Evolutionary conservation across 2,329 filamentous ascomycete genomes (phyloP).

Genomic region (Monascus ruber): DNA sequence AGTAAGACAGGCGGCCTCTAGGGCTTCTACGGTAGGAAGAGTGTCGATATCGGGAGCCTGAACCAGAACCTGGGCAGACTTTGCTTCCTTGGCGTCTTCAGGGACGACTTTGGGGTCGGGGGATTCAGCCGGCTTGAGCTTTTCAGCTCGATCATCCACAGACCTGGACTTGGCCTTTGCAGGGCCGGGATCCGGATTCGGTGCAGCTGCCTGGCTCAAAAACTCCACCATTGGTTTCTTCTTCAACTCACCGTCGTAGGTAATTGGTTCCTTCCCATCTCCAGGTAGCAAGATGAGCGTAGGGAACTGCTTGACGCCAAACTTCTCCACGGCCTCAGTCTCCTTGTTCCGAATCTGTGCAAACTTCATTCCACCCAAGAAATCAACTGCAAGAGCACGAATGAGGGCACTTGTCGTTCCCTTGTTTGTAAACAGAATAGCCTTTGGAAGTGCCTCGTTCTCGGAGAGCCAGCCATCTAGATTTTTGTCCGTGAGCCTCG

Average conservation of each 20-base stretch:
- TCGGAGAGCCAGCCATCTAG: slow-evolving; percentile 61
- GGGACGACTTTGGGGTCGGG: slow-evolving; percentile 38
- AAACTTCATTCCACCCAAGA: slow-evolving; percentile 64
- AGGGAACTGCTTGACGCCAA: slow-evolving; percentile 67
- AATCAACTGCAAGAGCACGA: slow-evolving; percentile 81
- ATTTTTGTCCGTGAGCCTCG: slow-evolving; percentile 66
- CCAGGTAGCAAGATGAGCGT: slow-evolving; percentile 69
- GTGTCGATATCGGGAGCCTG: slow-evolving; percentile 52
- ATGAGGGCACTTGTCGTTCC: slow-evolving; percentile 73
- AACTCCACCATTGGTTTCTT: slow-evolving; percentile 74
- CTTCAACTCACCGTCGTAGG: slow-evolving; percentile 74
- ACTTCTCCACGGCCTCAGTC: slow-evolving; percentile 56
- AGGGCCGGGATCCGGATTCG: slow-evolving; percentile 55
- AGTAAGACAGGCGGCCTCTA: slow-evolving; percentile 62
- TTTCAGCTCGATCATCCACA: slow-evolving; percentile 28
- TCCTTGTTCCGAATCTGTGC: slow-evolving; percentile 81
- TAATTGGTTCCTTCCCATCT: slow-evolving; percentile 53
- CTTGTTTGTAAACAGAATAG: slow-evolving; percentile 87
- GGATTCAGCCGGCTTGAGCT: slow-evolving; percentile 40
- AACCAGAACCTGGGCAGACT: slow-evolving; percentile 40
- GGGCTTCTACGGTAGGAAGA: slow-evolving; percentile 51
- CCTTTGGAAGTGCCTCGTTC: slow-evolving; percentile 63
- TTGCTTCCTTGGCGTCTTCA: slow-evolving; percentile 21
- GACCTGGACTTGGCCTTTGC: slow-evolving; percentile 26
- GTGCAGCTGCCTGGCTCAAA: slow-evolving; percentile 63